phyloP scores from a whole-genome alignment of 2,329 filamentous ascomycete species.

The Calonectria pauciramosa region DNA sequence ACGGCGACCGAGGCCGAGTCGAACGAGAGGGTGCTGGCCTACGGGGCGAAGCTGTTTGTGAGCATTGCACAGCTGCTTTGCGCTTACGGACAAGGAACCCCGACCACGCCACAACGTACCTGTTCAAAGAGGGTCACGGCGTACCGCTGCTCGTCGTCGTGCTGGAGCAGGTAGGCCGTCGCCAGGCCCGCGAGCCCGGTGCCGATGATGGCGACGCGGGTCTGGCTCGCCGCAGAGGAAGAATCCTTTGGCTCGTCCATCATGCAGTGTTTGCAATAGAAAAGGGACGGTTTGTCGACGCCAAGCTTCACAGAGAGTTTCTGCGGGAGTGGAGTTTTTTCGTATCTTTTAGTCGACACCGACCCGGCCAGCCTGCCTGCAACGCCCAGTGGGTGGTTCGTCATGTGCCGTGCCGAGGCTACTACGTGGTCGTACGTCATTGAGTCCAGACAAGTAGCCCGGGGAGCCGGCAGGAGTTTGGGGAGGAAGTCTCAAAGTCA shows the following conservation, averaged over 20 bases:
- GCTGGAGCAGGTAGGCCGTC: constrained; percentile 51
- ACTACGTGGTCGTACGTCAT: background rate
- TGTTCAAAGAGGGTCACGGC: constrained; percentile 55
- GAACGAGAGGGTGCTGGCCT: constrained; percentile 53
- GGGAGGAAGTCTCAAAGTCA: background rate
- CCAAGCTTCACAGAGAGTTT: background rate
- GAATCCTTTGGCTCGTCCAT: background rate
- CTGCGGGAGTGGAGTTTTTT: constrained; percentile 11
- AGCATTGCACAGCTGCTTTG: background rate
- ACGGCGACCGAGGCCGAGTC: constrained; percentile 56
- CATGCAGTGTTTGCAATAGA: background rate
- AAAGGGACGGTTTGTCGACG: background rate
- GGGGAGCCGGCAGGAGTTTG: background rate
- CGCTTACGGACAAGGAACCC: no score
- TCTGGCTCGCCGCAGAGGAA: background rate
- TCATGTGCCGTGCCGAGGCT: constrained; percentile 18
- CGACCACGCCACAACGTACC: constrained; percentile 38
- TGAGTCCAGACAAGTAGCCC: background rate
- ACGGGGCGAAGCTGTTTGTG: background rate
- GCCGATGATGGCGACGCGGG: constrained; percentile 51
- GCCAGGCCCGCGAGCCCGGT: constrained; percentile 55
- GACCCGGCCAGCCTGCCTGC: background rate
- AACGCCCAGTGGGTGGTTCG: background rate
- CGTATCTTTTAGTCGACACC: background rate
- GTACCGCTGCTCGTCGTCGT: constrained; percentile 48